phyloP scores from a whole-genome alignment of 2,329 filamentous ascomycete species.

The Fusarium coicis region DNA sequence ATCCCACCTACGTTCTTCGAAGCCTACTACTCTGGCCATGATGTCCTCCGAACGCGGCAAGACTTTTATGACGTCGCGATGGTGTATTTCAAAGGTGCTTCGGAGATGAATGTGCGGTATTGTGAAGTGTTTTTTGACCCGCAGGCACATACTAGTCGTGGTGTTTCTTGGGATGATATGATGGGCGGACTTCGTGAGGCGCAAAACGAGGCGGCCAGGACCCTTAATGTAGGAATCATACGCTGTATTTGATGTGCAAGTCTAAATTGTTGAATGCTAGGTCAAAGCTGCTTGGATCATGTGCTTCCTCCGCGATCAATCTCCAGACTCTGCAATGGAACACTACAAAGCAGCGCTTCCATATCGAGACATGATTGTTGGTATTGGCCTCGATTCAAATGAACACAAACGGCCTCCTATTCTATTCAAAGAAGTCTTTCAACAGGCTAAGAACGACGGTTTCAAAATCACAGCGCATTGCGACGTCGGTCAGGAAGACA shows the following conservation, averaged over 20 bases:
- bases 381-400: background rate
- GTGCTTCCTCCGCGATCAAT: background rate
- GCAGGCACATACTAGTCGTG: background rate
- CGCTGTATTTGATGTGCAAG: accelerated
- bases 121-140: background rate
- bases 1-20: background rate
- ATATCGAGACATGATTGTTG: background rate
- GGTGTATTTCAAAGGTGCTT: background rate
- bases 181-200: background rate
- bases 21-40: background rate
- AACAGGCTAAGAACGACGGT: accelerated
- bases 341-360: background rate
- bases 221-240: background rate
- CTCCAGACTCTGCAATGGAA: background rate
- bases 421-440: background rate
- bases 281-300: background rate
- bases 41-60: background rate
- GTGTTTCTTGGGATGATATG: background rate
- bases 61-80: background rate
- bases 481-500: background rate
- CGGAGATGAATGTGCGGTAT: background rate
- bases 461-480: background rate
- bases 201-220: background rate
- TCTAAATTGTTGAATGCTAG: background rate
- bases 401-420: background rate